Evolutionary conservation across 306 rosid genomes (phyloP).

Genomic region (Vicia faba): DNA sequence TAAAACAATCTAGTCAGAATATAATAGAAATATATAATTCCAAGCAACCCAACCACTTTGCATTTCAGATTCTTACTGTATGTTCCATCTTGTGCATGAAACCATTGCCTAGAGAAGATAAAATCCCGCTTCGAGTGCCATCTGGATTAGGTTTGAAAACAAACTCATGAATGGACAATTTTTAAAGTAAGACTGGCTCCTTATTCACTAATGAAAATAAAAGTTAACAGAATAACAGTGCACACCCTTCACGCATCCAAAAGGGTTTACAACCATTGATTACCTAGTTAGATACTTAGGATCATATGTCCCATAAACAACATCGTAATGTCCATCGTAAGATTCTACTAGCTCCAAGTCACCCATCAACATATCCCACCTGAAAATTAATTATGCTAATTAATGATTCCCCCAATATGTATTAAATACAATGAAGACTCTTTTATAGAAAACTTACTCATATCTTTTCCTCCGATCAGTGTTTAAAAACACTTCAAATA

Average conservation of each 20-base stretch:
- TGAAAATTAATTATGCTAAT: constrained; percentile 42
- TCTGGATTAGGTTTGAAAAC: constrained; percentile 46
- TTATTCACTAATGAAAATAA: too few species aligned
- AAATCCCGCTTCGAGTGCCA: constrained; percentile 93
- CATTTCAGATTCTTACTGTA: constrained; percentile 63
- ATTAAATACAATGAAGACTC: not conserved
- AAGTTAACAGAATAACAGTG: constrained; percentile 7
- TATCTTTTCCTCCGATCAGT: constrained; percentile 74
- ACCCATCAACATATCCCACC: constrained; percentile 98
- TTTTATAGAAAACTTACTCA: constrained; percentile 60
- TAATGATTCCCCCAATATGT: not conserved
- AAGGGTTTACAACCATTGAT: constrained; percentile 1
- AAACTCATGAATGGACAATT: constrained; percentile 24
- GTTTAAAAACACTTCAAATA: constrained; percentile 76
- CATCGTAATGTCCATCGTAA: constrained; percentile 80
- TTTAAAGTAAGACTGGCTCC: too few species aligned
- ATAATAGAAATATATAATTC: constrained; percentile 29
- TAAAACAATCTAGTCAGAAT: constrained; percentile 6
- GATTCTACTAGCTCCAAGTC: constrained; percentile 81
- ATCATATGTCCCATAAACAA: constrained; percentile 81
- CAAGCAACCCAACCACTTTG: not conserved
- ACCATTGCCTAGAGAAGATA: constrained; percentile 94
- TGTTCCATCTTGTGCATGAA: constrained; percentile 87
- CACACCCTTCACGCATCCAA: not conserved
- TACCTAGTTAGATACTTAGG: constrained; percentile 89